Conservation (phyloP, 2,329 filamentous ascomycete genomes). For the Coniochaeta pulveracea region DNA sequence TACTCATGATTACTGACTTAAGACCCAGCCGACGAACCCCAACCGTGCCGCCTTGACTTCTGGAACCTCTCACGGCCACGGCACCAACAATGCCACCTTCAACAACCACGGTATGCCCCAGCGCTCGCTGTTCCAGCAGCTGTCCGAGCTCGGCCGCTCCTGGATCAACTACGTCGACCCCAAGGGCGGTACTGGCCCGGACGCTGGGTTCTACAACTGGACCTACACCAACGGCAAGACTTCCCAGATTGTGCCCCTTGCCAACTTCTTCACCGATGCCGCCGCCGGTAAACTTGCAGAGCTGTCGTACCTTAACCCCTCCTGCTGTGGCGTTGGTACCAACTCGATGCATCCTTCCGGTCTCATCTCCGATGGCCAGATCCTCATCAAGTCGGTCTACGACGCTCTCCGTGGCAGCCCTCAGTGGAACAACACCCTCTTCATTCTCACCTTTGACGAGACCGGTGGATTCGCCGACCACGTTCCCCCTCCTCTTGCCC, state of each 20-base stretch:
- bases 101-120: slow-evolving; percentile 16
- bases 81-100: slow-evolving; percentile 16
- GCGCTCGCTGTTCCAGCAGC: slow-evolving; percentile 26
- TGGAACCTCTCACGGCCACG: slow-evolving; percentile 19
- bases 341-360: slow-evolving; percentile 33
- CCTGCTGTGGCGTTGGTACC: slow-evolving; percentile 30
- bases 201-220: slow-evolving; percentile 30
- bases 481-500: slow-evolving; percentile 27
- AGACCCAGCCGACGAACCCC: slow-evolving; percentile 24
- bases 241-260: slow-evolving; percentile 17
- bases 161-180: slow-evolving; percentile 37
- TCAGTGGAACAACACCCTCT: slow-evolving; percentile 33
- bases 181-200: slow-evolving; percentile 23
- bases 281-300: slow-evolving; percentile 27
- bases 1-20: background rate
- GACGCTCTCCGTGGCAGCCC: slow-evolving; percentile 28
- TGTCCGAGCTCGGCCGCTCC: slow-evolving; percentile 24
- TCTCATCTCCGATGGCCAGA: slow-evolving; percentile 29
- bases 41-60: slow-evolving; percentile 23
- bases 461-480: slow-evolving; percentile 35
- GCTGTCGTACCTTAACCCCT: slow-evolving; percentile 37
- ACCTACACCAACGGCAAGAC: slow-evolving; percentile 22
- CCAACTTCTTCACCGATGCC: slow-evolving; percentile 31
- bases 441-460: slow-evolving; percentile 35
- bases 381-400: slow-evolving; percentile 32